These are phyloP conservation scores for Zygosaccharomyces bisporus DNA, from an alignment of 805 yeast species.

Conservation along the genomic window DNA sequence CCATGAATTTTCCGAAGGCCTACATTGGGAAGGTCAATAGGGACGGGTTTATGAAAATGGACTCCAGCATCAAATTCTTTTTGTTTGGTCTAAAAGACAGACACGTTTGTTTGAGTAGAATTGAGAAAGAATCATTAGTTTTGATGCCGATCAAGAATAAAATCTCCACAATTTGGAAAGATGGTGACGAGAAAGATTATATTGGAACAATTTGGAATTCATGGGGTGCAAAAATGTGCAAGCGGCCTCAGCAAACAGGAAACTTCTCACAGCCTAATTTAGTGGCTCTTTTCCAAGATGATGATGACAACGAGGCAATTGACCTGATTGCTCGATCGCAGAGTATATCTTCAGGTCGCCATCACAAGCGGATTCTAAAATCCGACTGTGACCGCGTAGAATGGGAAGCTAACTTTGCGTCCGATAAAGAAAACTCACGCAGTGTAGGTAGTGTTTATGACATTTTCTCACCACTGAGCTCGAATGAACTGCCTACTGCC, in stretches of 20 bases:
- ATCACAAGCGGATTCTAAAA: not conserved
- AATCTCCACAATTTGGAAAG: conserved; percentile 21
- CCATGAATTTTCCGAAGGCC: conserved; percentile 17
- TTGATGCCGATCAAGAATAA: conserved; percentile 11
- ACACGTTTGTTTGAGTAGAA: conserved; percentile 2
- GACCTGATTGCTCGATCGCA: not conserved
- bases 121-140: conserved; percentile 9
- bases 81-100: conserved; percentile 14
- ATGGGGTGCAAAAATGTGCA: not conserved
- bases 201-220: conserved; percentile 13
- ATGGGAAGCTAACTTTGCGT: not conserved
- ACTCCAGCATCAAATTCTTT: conserved; percentile 13
- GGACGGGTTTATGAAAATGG: conserved; percentile 15
- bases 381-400: not conserved
- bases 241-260: not conserved
- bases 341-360: not conserved
- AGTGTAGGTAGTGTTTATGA: conserved; percentile 5
- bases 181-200: conserved; percentile 12
- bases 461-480: conserved; percentile 14
- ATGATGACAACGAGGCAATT: conserved; percentile 2
- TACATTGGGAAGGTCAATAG: conserved; percentile 12
- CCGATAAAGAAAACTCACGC: not conserved
- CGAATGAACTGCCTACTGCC: conserved; percentile 12
- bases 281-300: conserved; percentile 11
- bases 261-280: conserved; percentile 12